phyloP scores from a whole-genome alignment of 2,329 filamentous ascomycete genomes.

The Periconia sp. region DNA sequence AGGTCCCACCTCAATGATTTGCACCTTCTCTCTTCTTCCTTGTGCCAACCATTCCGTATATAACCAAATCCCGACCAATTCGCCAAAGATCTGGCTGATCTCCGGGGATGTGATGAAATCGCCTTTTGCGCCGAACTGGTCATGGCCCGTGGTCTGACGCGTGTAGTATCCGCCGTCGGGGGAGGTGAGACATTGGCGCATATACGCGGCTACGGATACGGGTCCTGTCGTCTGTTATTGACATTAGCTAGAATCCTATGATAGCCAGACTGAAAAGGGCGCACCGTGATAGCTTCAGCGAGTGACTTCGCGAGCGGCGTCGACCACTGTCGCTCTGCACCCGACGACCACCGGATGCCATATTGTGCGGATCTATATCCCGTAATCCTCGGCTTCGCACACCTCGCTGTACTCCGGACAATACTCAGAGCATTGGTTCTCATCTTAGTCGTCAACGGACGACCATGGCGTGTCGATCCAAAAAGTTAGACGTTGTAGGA shows the following conservation, averaged over 20 bases:
- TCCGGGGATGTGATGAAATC: conserved; percentile 98
- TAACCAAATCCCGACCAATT: conserved; percentile 92
- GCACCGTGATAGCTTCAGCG: conserved; percentile 83
- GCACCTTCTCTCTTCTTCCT: conserved; percentile 74
- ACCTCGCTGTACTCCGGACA: conserved; percentile 28
- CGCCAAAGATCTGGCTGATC: conserved; percentile 96
- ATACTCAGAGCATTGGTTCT: conserved; percentile 35
- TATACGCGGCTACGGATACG: conserved; percentile 89
- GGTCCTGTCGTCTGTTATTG: conserved; percentile 81
- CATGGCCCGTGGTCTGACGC: conserved; percentile 68
- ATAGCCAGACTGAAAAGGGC: conserved; percentile 16
- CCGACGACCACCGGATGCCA: conserved; percentile 50
- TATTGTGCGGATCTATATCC: conserved; percentile 14
- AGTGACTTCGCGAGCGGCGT: conserved; percentile 90
- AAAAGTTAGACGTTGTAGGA: conserved; percentile 38
- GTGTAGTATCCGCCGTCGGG: conserved; percentile 95
- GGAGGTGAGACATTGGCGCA: conserved; percentile 97
- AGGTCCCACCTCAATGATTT: conserved; percentile 92
- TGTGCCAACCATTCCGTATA: conserved; percentile 97
- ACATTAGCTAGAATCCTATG: too few relatives aligned
- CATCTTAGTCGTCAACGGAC: conserved; percentile 34
- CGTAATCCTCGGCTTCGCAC: conserved; percentile 13
- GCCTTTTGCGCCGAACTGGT: conserved; percentile 90
- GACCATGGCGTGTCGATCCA: conserved; percentile 38
- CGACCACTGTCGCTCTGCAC: conserved; percentile 72